These are phyloP conservation scores for Phytophthora fragariae DNA, from an alignment of 352 stramenopile species.

Conservation along the genomic window DNA sequence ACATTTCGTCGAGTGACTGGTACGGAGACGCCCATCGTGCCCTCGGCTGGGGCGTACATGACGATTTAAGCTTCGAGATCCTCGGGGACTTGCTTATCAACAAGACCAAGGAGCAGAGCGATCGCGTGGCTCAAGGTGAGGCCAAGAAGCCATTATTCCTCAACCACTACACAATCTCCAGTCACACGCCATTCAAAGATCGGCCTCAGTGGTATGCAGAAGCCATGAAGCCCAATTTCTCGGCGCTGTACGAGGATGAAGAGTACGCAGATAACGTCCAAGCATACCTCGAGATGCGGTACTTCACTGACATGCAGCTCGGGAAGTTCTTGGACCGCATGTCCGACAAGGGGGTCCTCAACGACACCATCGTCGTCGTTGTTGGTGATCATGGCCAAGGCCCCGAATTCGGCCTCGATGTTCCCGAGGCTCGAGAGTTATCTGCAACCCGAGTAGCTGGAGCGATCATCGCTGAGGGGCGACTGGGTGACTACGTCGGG, in stretches of 20 bases:
- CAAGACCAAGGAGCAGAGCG: conserved; percentile 46
- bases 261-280: conserved; percentile 38
- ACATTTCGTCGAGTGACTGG: conserved; percentile 49
- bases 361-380: conserved; percentile 67
- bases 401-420: conserved; percentile 43
- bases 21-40: conserved; percentile 22
- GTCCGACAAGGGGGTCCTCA: conserved; percentile 45
- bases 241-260: conserved; percentile 36
- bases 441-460: conserved; percentile 42
- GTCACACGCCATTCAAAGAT: conserved; percentile 50
- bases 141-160: conserved; percentile 56
- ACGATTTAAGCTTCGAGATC: conserved; percentile 57
- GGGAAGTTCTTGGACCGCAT: conserved; percentile 65
- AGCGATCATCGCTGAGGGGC: conserved; percentile 44
- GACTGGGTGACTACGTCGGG: conserved; percentile 35
- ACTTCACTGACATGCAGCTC: conserved; percentile 57
- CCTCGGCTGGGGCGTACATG: conserved; percentile 55
- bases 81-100: conserved; percentile 60
- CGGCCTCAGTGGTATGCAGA: conserved; percentile 50
- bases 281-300: conserved; percentile 55
- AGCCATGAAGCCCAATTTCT: conserved; percentile 46
- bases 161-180: conserved; percentile 70
- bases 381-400: conserved; percentile 58
- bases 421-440: conserved; percentile 43
- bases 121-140: conserved; percentile 28